Percentiles rank a stretch among this genome's conserved stretches.
Conservation (phyloP, 257 asterid genomes). For the Anisodus tanguticus region DNA sequence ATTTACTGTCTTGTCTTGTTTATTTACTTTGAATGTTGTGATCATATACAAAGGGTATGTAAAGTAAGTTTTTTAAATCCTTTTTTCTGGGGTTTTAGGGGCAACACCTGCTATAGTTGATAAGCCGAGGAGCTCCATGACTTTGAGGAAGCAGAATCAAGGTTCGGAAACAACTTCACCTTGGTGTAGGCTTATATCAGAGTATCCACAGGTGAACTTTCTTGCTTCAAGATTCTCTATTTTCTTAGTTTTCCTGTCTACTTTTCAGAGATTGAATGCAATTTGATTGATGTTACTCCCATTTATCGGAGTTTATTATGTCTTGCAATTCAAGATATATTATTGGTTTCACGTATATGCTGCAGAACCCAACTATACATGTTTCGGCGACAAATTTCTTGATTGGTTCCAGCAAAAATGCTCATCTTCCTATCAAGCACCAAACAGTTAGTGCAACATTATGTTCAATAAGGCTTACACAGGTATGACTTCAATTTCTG, state of each 20-base stretch:
- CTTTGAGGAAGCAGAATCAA: slow-evolving; percentile 61
- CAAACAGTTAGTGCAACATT: slow-evolving; percentile 52
- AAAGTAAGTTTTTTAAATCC: neutral
- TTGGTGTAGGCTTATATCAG: slow-evolving; percentile 78
- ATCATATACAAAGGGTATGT: neutral
- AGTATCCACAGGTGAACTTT: slow-evolving; percentile 61
- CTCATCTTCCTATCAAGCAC: slow-evolving; percentile 68
- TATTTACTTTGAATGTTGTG: neutral
- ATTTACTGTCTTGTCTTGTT: neutral
- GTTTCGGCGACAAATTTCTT: slow-evolving; percentile 57
- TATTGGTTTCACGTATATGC: slow-evolving; percentile 27
- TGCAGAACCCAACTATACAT: slow-evolving; percentile 70
- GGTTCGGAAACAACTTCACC: slow-evolving; percentile 60
- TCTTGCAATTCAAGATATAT: neutral
- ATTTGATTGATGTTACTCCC: neutral
- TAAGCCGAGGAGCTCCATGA: slow-evolving; percentile 58
- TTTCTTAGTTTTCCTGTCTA: neutral
- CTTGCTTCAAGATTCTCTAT: neutral
- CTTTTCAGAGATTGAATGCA: neutral
- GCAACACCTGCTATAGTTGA: slow-evolving; percentile 50
- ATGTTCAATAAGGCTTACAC: slow-evolving; percentile 63
- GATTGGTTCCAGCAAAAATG: slow-evolving; percentile 71
- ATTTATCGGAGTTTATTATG: neutral
- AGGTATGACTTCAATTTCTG: slow-evolving; percentile 47
- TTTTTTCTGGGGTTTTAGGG: slow-evolving; percentile 40